A percentile compares a stretch with the other conserved stretches of the same genome.
phyloP scores from a whole-genome alignment of 495 filamentous ascomycete species.

The Aspergillus indologenus region DNA sequence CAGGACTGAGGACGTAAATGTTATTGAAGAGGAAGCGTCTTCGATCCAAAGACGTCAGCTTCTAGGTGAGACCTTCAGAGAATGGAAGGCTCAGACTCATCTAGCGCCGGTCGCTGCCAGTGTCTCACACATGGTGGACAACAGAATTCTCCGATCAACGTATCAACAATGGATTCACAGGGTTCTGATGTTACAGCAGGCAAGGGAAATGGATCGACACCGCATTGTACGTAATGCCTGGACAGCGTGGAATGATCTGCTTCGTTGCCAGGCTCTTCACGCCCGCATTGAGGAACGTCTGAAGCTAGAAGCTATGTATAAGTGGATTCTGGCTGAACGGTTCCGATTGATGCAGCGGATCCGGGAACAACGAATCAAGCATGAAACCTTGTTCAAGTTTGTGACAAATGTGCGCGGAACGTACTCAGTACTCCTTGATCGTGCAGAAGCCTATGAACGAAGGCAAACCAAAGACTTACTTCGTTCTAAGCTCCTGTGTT shows the following conservation, averaged over 20 bases:
- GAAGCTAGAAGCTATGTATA: slow-evolving; percentile 58
- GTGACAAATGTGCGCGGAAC: slow-evolving; percentile 38
- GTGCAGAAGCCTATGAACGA: slow-evolving; percentile 37
- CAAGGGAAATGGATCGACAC: slow-evolving; percentile 49
- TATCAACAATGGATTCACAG: slow-evolving; percentile 53
- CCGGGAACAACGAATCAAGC: slow-evolving; percentile 48
- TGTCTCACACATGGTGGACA: slow-evolving; percentile 45
- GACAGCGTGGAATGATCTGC: slow-evolving; percentile 64
- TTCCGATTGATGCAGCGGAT: slow-evolving; percentile 52
- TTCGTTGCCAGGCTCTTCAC: slow-evolving; percentile 53
- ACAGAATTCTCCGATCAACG: slow-evolving; percentile 46
- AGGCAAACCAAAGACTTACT: slow-evolving; percentile 32
- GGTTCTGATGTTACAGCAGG: slow-evolving; percentile 48
- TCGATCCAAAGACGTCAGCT: slow-evolving; percentile 29
- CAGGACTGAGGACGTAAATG: slow-evolving; percentile 26
- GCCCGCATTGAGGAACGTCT: slow-evolving; percentile 57
- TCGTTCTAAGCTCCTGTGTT: slow-evolving; percentile 38
- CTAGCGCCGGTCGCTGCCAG: slow-evolving; percentile 48
- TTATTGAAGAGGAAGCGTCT: slow-evolving; percentile 32
- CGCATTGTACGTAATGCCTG: slow-evolving; percentile 57
- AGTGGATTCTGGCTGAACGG: slow-evolving; percentile 59
- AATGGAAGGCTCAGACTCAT: slow-evolving; percentile 42
- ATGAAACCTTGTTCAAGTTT: slow-evolving; percentile 41
- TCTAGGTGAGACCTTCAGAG: slow-evolving; percentile 29
- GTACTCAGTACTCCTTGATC: slow-evolving; percentile 36